Evolutionary conservation across 805 yeast species (phyloP), one percentile per base, ranked within the genome.

Genomic region (Saccharomycopsis sp.): DNA sequence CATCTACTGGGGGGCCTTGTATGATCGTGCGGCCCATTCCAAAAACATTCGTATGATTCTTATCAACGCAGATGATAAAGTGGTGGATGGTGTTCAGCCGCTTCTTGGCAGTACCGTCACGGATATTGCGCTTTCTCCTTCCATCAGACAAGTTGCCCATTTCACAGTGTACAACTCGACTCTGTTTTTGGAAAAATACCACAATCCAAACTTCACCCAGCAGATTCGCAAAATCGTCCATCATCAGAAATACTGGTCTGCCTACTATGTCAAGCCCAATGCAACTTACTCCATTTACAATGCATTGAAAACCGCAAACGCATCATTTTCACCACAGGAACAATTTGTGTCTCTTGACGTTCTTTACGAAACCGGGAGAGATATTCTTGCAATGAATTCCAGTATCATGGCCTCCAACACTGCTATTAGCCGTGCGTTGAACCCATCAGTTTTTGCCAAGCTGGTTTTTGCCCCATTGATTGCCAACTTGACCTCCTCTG

Each of bases 351-450:
- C 7, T 26, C 53, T 73, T 17, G 53, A 59, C 4, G 56, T 68
- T 2, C 55, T 66, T 33, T 78, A 69, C 52, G 83, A 77, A 54
- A 68, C 80, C 0, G 82, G 77, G 3, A 59, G 83, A 48, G 83
- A 79, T 51, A 60, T 69, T 39, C 47, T 59, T 26, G 63, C 68
- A 22, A 62, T 74, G 61, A 50, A 42, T 7, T 46, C 59, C 2
- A 68, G 64, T 38, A 60, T 75, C 4, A 49, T 59, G 0, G 72
- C 79, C 0, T 55, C 62, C 6, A 43, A 73, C 7, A 42, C 49
- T 5, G 39, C 30, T 5, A 3, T 52, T 3, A 42, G 46, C 17
- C 40, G 40, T 15, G 15, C 34, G 2, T 53, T 50, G 38, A 26
- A n/a, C 21, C 32, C 43, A 5, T 5, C 23, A 5, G 8, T 19